Base-by-base conservation (phyloP, 2,329 filamentous ascomycete species). In the Pseudocercospora musae region DNA sequence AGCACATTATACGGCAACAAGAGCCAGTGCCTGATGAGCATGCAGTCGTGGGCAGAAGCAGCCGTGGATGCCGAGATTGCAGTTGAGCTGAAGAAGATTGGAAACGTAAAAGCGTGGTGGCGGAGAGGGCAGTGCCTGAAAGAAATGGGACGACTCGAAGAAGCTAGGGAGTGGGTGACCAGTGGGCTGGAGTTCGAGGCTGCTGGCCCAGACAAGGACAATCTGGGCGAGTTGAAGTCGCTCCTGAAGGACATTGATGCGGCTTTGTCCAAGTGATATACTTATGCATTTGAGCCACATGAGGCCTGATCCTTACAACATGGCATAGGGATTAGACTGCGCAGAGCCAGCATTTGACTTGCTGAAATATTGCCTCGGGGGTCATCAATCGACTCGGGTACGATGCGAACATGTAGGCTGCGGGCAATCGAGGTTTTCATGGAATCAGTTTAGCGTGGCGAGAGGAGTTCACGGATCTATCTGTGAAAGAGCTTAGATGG, bases 31-130 rank as follows among this genome's bases (percentile, higher is more conserved):
- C 85, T 94, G 77, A 96, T 97, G 89, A 88, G 87, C 18, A 79
- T 89, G 76, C 85, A 88, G 77, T 84, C 84, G 69, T 98, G 94
- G 93, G 84, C 90, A 0, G 92, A 95, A 79, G 95, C 87, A 4
- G 85, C 89, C n/a, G 83, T 92, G 5, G 95, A 99, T 78, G 93
- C 92, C 3, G 89, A 96, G 80, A 85, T 87, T 29, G 95, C 91
- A 75, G 89, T 96, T 48, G 93, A 96, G 81, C 88, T 91, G 66
- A 93, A 94, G 82, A 85, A 87, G 68, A 84, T 89, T 46, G 92
- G 89, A 42, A 98, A 99, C 76, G 87, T 91, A 0, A 98, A 98
- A 85, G 93, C 88, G 0, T 98, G 94, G 92, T 97, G 92, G 89
- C 83, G 95, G 65, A 83, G 91, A 65, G 95, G 91, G 9, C 87